These are phyloP conservation scores for Boletus coccyginus DNA, from an alignment of 768 basidiomycete genomes.

Conservation along the genomic window DNA sequence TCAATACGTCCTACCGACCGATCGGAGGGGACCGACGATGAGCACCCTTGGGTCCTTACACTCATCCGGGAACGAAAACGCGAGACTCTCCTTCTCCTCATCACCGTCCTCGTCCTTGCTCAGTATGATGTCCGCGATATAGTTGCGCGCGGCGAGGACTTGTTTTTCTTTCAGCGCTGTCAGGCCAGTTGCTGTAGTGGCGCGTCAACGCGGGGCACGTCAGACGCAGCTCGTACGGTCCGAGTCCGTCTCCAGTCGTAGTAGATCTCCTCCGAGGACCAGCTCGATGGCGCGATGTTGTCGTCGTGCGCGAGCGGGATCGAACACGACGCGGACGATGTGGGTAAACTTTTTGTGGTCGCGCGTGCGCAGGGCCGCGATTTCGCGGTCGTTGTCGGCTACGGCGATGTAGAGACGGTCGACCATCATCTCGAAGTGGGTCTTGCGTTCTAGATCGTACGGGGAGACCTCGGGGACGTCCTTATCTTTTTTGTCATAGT, in stretches of 20 bases:
- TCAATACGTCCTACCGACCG: slow-evolving; percentile 31
- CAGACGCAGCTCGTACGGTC: neutral
- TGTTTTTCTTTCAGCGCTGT: neutral
- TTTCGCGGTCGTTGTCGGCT: slow-evolving; percentile 3
- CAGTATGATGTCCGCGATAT: neutral
- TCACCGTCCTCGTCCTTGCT: neutral
- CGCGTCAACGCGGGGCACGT: neutral
- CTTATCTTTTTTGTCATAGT: neutral
- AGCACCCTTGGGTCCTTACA: slow-evolving; percentile 21
- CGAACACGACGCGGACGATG: neutral
- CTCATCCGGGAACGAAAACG: neutral
- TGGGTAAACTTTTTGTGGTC: neutral
- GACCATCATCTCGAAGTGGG: neutral
- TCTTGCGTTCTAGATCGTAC: neutral
- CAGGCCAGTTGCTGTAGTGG: neutral
- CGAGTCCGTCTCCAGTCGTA: neutral
- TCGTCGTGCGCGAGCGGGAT: neutral
- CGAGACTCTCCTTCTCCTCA: neutral
- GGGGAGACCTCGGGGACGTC: neutral
- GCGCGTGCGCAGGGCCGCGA: neutral
- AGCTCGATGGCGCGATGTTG: slow-evolving; percentile 1
- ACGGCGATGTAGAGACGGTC: neutral
- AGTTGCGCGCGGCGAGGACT: neutral
- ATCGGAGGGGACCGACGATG: slow-evolving; percentile 26
- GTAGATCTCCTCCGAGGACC: neutral